Evolutionary conservation across 306 rosid genomes (phyloP).

Genomic region (Malus fusca): DNA sequence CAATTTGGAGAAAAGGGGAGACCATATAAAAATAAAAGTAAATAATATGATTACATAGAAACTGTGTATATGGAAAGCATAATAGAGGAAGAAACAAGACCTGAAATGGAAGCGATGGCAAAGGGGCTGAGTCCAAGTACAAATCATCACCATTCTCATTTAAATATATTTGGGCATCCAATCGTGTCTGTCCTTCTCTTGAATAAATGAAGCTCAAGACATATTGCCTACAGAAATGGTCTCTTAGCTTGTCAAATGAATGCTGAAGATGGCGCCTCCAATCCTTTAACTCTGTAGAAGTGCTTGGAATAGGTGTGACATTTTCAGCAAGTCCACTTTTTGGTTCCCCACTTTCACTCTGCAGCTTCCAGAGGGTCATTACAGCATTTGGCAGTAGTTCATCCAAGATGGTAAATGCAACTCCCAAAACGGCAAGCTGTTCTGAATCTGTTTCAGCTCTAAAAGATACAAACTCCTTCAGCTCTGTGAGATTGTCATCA

Average conservation of each 20-base stretch:
- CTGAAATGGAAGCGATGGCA: constrained; percentile 99
- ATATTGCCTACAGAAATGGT: constrained; percentile 90
- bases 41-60: background rate
- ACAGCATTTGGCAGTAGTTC: constrained; percentile 77
- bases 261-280: constrained; percentile 94
- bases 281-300: constrained; percentile 65
- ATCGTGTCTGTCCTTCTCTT: constrained; percentile 83
- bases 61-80: background rate
- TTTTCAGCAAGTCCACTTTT: constrained; percentile 42
- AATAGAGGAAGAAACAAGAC: constrained; percentile 32
- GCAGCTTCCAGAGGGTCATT: constrained; percentile 57
- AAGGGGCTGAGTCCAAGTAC: constrained; percentile 54
- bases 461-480: constrained; percentile 59
- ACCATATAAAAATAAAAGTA: background rate
- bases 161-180: constrained; percentile 77
- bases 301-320: constrained; percentile 38
- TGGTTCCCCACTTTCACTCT: constrained; percentile 44
- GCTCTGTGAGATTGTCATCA: constrained; percentile 76
- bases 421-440: constrained; percentile 79
- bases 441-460: constrained; percentile 95
- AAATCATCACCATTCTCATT: constrained; percentile 53
- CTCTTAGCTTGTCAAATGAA: constrained; percentile 89
- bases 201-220: constrained; percentile 88
- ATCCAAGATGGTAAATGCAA: constrained; percentile 85
- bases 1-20: background rate